phyloP scores from a whole-genome alignment of 108 stramenopile species.

The Bacterosira constricta region DNA sequence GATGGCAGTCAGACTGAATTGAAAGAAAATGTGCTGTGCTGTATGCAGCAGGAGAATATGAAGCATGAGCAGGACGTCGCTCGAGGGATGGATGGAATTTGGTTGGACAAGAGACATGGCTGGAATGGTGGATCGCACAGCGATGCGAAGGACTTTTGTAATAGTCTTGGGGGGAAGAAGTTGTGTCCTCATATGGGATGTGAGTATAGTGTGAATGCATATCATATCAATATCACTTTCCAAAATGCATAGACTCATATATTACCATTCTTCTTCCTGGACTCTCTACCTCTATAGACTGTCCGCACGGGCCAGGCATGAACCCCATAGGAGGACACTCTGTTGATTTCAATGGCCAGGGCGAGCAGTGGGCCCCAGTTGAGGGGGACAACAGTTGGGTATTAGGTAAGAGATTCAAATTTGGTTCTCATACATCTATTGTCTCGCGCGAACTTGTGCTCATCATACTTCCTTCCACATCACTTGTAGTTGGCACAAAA shows the following conservation, averaged over 20 bases:
- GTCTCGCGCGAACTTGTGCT: too few species aligned
- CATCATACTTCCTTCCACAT: too few species aligned
- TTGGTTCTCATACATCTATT: too few species aligned
- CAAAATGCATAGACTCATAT: background rate
- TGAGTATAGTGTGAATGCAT: background rate
- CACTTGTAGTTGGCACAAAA: constrained; percentile 1
- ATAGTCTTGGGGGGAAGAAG: constrained; percentile 10
- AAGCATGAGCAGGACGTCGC: background rate
- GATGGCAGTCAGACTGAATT: constrained; percentile 12
- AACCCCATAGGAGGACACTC: constrained; percentile 12
- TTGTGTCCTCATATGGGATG: constrained; percentile 33
- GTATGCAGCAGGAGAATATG: background rate
- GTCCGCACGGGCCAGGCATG: constrained; percentile 26
- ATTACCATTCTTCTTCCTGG: background rate
- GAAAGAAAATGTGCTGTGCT: constrained; percentile 40
- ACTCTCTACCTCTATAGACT: background rate
- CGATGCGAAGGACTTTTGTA: constrained; percentile 27
- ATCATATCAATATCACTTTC: background rate
- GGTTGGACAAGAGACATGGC: constrained; percentile 37
- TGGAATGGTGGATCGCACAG: constrained; percentile 35
- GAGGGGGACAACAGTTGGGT: too few species aligned
- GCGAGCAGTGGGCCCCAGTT: constrained; percentile 25
- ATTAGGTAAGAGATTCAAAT: too few species aligned
- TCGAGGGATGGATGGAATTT: constrained; percentile 4
- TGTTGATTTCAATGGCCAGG: constrained; percentile 18